Percentiles rank a stretch among this genome's conserved stretches.
phyloP scores from a whole-genome alignment of 768 basidiomycete genomes.

The Russula olivacea region DNA sequence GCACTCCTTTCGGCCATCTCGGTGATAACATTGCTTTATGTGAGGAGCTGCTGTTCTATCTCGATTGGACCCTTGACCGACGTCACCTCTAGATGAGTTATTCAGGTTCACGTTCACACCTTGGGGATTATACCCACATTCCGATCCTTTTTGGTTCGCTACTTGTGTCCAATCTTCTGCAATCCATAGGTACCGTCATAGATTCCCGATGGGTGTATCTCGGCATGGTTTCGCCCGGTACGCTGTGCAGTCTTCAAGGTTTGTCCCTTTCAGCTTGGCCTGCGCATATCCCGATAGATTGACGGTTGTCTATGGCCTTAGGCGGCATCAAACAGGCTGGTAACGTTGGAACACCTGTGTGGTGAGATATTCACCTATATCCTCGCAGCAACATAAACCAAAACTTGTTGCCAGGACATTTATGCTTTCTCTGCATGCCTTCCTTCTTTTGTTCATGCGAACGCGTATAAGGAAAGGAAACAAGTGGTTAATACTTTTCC shows the following conservation, averaged over 20 bases:
- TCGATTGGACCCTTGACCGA: background rate
- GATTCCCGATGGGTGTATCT: constrained; percentile 31
- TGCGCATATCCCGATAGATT: background rate
- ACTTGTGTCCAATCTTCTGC: constrained; percentile 32
- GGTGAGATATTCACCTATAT: constrained; percentile 28
- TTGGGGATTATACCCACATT: constrained; percentile 28
- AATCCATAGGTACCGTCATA: constrained; percentile 32
- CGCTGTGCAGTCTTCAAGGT: constrained; percentile 31
- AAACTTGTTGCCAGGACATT: constrained; percentile 32
- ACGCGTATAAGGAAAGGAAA: constrained; percentile 24
- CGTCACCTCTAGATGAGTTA: constrained; percentile 22
- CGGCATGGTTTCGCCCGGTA: constrained; percentile 27
- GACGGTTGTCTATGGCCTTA: constrained; percentile 1
- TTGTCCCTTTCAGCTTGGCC: background rate
- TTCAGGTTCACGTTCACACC: constrained; percentile 20
- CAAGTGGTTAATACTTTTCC: constrained; percentile 30
- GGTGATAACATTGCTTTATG: constrained; percentile 26
- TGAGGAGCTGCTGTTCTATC: constrained; percentile 7
- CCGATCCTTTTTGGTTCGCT: constrained; percentile 32
- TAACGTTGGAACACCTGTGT: constrained; percentile 40
- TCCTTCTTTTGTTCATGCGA: constrained; percentile 40
- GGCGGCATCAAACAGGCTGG: constrained; percentile 40
- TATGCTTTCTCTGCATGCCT: constrained; percentile 32
- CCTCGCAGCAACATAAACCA: constrained; percentile 26
- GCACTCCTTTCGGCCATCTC: constrained; percentile 30